Evolutionary conservation across 2,329 filamentous ascomycete genomes (phyloP).

Genomic region (Colletotrichum tamarilloi): DNA sequence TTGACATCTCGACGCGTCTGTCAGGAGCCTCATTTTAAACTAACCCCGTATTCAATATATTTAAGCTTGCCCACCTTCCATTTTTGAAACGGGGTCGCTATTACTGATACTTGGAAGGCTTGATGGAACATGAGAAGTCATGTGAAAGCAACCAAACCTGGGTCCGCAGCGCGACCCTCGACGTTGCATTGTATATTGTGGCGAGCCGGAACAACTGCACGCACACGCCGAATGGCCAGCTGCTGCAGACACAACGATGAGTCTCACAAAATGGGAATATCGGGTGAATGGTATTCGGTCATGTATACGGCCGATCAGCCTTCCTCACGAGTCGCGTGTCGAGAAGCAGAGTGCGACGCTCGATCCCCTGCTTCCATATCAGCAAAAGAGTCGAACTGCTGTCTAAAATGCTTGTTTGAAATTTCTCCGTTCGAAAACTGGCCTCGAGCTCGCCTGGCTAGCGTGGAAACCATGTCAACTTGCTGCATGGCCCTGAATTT

Average conservation of each 20-base stretch:
- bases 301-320: neutral
- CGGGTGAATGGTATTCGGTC: neutral
- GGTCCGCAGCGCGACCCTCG: neutral
- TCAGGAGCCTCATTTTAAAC: conserved; percentile 24
- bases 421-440: neutral
- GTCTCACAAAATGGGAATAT: neutral
- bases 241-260: neutral
- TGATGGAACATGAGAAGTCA: neutral
- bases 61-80: conserved; percentile 13
- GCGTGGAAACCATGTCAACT: neutral
- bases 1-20: conserved; percentile 16
- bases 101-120: neutral
- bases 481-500: neutral
- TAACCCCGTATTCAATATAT: neutral
- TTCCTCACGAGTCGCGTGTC: neutral
- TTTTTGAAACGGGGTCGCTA: neutral
- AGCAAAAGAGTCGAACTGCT: neutral
- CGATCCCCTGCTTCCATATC: neutral
- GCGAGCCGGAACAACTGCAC: neutral
- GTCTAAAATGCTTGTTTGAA: conserved; percentile 6
- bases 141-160: neutral
- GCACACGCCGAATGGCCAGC: neutral
- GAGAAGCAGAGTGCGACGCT: neutral
- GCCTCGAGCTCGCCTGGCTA: neutral
- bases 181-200: neutral